Conservation (phyloP, 345 rosid species). For the Salix suchowensis region DNA sequence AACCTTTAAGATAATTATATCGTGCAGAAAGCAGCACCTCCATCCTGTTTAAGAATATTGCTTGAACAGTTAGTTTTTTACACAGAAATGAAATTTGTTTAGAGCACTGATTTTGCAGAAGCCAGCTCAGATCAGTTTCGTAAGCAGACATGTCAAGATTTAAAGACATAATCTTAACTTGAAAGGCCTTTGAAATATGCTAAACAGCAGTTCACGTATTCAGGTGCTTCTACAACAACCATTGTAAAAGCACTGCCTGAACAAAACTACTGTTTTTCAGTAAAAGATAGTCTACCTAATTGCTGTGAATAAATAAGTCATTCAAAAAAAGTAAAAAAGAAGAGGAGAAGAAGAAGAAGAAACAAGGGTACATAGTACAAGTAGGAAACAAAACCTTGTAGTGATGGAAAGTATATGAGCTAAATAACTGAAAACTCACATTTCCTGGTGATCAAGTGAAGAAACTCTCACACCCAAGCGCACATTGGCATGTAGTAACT, state of each 20-base stretch:
- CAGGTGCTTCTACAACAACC: background rate
- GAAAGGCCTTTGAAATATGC: background rate
- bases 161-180: background rate
- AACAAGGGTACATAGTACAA: too few relatives aligned
- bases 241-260: background rate
- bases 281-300: background rate
- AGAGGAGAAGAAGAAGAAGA: too few relatives aligned
- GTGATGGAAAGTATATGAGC: background rate
- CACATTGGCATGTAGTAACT: constrained; percentile 39
- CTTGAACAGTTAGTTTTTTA: constrained; percentile 13
- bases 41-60: constrained; percentile 41
- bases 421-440: constrained; percentile 44
- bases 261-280: background rate
- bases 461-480: constrained; percentile 68
- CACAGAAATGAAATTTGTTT: background rate
- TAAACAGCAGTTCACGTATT: background rate
- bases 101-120: background rate
- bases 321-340: too few relatives aligned
- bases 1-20: constrained; percentile 47
- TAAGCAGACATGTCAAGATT: background rate
- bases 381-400: background rate
- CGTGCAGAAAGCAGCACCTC: constrained; percentile 33
- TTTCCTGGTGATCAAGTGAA: constrained; percentile 52
- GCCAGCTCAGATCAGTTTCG: background rate
- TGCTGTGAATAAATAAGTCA: background rate